A percentile compares a stretch with the other conserved stretches of the same genome.
phyloP scores from a whole-genome alignment of 2,329 filamentous ascomycete species.

The Leptographium galeiforme region DNA sequence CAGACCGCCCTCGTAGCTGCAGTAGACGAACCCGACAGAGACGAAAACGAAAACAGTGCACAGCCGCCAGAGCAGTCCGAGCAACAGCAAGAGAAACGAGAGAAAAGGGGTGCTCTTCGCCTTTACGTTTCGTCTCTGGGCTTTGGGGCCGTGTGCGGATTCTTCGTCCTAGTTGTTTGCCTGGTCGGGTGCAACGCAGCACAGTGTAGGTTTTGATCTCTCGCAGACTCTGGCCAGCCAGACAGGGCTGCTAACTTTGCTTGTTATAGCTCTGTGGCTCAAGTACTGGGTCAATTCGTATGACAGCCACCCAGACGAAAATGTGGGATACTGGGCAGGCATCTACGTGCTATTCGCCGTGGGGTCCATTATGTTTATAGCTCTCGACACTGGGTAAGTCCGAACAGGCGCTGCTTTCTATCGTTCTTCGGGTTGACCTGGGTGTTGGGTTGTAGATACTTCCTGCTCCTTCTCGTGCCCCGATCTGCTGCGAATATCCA shows the following conservation, averaged over 20 bases:
- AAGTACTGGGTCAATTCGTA: conserved; percentile 29
- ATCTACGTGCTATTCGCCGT: conserved; percentile 18
- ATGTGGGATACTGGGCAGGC: conserved; percentile 22
- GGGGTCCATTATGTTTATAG: conserved; percentile 11
- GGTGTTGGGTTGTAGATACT: conserved; percentile 11
- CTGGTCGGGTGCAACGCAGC: conserved; percentile 6
- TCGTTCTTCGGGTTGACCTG: not conserved
- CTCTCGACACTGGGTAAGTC: conserved; percentile 5
- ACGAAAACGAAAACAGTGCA: no score
- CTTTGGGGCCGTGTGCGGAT: conserved; percentile 2
- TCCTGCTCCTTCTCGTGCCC: conserved; percentile 18
- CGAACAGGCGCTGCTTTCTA: not conserved
- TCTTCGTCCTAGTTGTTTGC: not conserved
- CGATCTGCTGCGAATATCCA: conserved; percentile 16
- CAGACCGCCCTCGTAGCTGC: not conserved
- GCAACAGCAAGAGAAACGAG: not conserved
- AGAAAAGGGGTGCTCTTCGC: not conserved
- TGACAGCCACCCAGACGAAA: conserved; percentile 25
- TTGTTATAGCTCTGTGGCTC: conserved; percentile 26
- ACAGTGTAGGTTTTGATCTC: conserved; percentile 12
- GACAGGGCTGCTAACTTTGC: not conserved
- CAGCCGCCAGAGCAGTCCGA: not conserved
- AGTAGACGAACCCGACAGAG: no score
- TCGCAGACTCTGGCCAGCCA: not conserved
- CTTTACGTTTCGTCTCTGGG: conserved; percentile 6